Base-by-base conservation (phyloP, 352 stramenopile species). In the Phytopythium ostracodes region DNA sequence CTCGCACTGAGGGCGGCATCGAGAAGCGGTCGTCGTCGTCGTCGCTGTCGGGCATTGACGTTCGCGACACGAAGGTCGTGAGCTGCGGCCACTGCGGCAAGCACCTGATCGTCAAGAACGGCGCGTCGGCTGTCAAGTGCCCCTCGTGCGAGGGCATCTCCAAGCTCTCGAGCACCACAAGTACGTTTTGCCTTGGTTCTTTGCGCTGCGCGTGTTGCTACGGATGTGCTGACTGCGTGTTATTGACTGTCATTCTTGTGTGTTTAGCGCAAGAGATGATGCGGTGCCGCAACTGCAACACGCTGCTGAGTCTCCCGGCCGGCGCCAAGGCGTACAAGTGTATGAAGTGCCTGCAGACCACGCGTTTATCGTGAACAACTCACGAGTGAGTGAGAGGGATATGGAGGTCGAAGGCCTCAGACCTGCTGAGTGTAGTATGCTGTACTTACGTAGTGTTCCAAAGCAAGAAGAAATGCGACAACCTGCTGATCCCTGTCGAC, bases 311-410 rank as follows among this genome's bases (percentile, higher is more conserved):
- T 65, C 68, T 96, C 25, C 87, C 87, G 0, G 78, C 77, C 4
- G 87, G 87, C 35, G 84, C 84, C 61, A 90, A 77, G 63, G 84
- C 84, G 54, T 96, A 96, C 84, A 96, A 96, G 69, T 94, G 85
- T 71, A 94, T 94, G 83, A 94, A 94, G 57, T 94, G 85, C 38
- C 63, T 94, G 36, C 79, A 94, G 63, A 94, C 85, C 15, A 94
- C 83, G 29, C 74, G 83, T 22, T 50, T 94, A 46, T 92, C 85
- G 42, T 94, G 76, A 81, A 15, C 20, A 33, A 14, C 46, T 2
- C 0, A 2, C 15, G 6, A 20, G 18, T 20, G 4, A n/a, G 38
- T 1, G 14, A 38, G 33, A 5, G 33, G 14, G 33, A 14, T 10
- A 38, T 14, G 38, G 38, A 47, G 20, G 4, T 22, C 18, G 18